These are phyloP conservation scores for Cordyceps cicadae DNA, from an alignment of 2,329 filamentous ascomycete species.

Conservation along the genomic window DNA sequence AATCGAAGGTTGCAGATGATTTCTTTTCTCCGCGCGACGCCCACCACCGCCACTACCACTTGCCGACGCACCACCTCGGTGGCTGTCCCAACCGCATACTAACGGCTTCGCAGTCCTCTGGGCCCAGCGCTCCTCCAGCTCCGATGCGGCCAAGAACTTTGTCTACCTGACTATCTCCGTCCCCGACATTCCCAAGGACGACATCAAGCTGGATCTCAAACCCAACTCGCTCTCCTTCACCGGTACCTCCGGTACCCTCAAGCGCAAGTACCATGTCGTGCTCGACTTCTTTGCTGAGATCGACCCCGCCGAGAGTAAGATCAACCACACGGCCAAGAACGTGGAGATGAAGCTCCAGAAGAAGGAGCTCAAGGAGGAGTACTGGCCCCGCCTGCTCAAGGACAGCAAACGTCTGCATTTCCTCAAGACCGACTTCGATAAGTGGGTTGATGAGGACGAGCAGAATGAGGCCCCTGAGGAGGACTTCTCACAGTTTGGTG, in stretches of 20 bases:
- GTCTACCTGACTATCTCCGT: slow-evolving; percentile 88
- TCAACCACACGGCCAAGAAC: slow-evolving; percentile 80
- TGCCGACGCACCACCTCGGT: background rate
- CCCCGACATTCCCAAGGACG: slow-evolving; percentile 68
- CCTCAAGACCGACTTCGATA: slow-evolving; percentile 98
- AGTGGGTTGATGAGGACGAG: slow-evolving; percentile 99
- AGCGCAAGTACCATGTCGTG: slow-evolving; percentile 76
- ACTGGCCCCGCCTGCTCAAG: slow-evolving; percentile 94
- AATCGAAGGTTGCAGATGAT: background rate
- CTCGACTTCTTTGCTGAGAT: slow-evolving; percentile 89
- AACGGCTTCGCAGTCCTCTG: slow-evolving; percentile 64
- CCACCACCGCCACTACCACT: background rate
- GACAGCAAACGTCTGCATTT: slow-evolving; percentile 84
- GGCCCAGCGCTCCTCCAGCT: slow-evolving; percentile 86
- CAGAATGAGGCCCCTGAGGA: slow-evolving; percentile 84
- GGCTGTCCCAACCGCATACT: background rate
- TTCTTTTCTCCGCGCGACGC: background rate
- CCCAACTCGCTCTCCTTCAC: slow-evolving; percentile 70
- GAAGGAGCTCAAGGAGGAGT: slow-evolving; percentile 91
- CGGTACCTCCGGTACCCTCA: slow-evolving; percentile 74
- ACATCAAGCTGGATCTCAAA: slow-evolving; percentile 77
- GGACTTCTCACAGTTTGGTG: slow-evolving; percentile 61
- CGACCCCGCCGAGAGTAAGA: slow-evolving; percentile 73
- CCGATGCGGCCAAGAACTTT: slow-evolving; percentile 81
- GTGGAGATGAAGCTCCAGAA: slow-evolving; percentile 89